Evolutionary conservation across 2,329 filamentous ascomycete genomes (phyloP), one percentile per base, ranked within the genome.

Genomic region (Sarocladium oryzae): DNA sequence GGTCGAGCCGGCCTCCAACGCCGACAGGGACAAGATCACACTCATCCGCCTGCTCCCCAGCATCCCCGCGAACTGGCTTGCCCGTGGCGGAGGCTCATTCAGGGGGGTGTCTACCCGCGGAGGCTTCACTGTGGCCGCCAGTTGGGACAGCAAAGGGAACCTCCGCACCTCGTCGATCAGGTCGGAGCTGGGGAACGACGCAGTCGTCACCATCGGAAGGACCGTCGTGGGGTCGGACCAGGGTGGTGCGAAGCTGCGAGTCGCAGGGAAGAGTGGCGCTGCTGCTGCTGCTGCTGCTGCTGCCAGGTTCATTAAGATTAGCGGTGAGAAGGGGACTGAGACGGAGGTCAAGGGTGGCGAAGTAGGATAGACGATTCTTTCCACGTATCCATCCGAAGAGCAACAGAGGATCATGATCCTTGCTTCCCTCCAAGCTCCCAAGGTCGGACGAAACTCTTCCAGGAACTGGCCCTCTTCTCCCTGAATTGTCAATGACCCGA

Each of bases 31-130:
- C 23, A 36, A 37, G 26, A 5, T 49, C 11, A 36, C 30, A 3
- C 46, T 49, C 33, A 36, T 49, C 32, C 46, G 46, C 20, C 46
- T 49, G 3, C 46, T 49, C 5, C 46, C 46, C 30, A 49, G 46
- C n/a, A 16, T 49, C 5, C 46, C 46, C 9, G n/a, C 36, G 23
- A 32, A 49, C 30, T 49, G 46, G 46, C 20, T 37, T 3, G 23
- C 46, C 13, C 30, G 30, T n/a, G 46, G 46, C 15, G 46, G 46
- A 3, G 46, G 46, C 30, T 32, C 20, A 7, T 49, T 49, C 46
- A 49, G 21, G 20, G 46, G 46, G 3, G 30, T 49, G 10, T 36
- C 30, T 36, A 32, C 46, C 4, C 46, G 46, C 16, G 46, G 46
- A 16, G 46, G 46, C 3, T 49, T 36, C 32, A 49, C 46, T 16